Percentiles rank a stretch among this genome's conserved stretches.
These are phyloP conservation scores for Trichoderma sp. DNA, from an alignment of 2,329 filamentous ascomycete genomes.

Conservation along the genomic window DNA sequence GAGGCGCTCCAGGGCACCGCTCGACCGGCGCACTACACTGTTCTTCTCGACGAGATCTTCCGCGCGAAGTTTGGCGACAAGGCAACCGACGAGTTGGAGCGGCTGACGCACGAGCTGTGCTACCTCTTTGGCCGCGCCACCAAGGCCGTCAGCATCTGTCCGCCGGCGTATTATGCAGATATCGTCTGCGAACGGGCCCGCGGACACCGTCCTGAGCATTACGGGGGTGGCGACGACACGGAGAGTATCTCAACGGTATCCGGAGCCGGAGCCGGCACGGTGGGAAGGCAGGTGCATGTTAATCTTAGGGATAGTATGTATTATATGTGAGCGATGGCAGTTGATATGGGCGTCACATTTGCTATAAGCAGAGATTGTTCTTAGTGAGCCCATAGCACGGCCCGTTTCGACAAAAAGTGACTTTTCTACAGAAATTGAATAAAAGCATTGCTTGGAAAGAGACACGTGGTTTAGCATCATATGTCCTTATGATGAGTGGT, in stretches of 20 bases:
- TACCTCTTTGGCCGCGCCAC: slow-evolving; percentile 82
- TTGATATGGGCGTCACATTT: not conserved
- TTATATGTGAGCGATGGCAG: slow-evolving; percentile 44
- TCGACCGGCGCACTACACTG: slow-evolving; percentile 80
- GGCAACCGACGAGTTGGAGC: slow-evolving; percentile 66
- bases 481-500: not conserved
- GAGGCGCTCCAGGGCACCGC: slow-evolving; percentile 78
- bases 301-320: slow-evolving; percentile 51
- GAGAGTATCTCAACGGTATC: slow-evolving; percentile 27
- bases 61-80: slow-evolving; percentile 33
- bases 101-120: slow-evolving; percentile 73
- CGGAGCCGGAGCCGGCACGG: slow-evolving; percentile 14
- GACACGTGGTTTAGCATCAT: not conserved
- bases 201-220: slow-evolving; percentile 63
- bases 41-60: slow-evolving; percentile 69
- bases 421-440: not conserved
- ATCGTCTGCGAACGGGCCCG: slow-evolving; percentile 75
- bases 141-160: slow-evolving; percentile 83
- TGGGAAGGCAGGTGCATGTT: slow-evolving; percentile 38
- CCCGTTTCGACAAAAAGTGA: not conserved
- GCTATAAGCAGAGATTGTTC: not conserved
- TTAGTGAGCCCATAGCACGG: not conserved
- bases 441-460: not conserved
- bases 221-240: slow-evolving; percentile 44
- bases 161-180: slow-evolving; percentile 88